These are phyloP conservation scores for Yamagishiella unicocca DNA, from an alignment of 139 green algal genomes.

Conservation along the genomic window DNA sequence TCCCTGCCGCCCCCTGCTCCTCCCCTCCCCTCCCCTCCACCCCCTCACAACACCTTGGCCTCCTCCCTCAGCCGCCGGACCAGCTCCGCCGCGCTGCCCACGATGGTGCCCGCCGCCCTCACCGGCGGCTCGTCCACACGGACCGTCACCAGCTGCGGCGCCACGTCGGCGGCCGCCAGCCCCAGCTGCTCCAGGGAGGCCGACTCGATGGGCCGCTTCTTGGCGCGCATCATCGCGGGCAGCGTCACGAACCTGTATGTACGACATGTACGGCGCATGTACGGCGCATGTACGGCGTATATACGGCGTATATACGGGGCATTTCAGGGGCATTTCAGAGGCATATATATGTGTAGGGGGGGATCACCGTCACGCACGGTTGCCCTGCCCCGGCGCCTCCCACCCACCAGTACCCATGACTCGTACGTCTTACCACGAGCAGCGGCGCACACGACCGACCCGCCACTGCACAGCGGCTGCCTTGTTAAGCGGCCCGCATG, in stretches of 20 bases:
- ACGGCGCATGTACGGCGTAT: no score
- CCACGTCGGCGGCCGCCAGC: conserved; percentile 56
- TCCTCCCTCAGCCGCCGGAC: conserved; percentile 84
- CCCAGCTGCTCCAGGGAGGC: conserved; percentile 63
- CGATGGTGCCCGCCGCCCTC: conserved; percentile 71
- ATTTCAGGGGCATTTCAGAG: no score
- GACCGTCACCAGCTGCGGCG: conserved; percentile 43
- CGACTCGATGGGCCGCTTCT: conserved; percentile 88
- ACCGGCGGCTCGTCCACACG: conserved; percentile 76
- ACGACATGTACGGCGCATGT: neutral
- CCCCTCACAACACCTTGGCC: conserved; percentile 75
- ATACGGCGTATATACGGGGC: no score
- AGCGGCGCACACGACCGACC: no score
- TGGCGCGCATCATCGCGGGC: conserved; percentile 95
- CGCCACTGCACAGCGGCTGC: no score
- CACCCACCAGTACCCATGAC: no score
- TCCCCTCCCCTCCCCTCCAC: neutral
- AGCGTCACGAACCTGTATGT: conserved; percentile 87
- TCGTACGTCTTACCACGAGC: no score
- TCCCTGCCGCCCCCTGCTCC: neutral
- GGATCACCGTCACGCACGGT: no score
- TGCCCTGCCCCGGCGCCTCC: no score
- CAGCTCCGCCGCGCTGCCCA: conserved; percentile 81
- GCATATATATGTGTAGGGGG: no score
- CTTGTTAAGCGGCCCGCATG: no score